Conservation (phyloP, 495 filamentous ascomycete genomes). For the Hypoxylon intermedium region DNA sequence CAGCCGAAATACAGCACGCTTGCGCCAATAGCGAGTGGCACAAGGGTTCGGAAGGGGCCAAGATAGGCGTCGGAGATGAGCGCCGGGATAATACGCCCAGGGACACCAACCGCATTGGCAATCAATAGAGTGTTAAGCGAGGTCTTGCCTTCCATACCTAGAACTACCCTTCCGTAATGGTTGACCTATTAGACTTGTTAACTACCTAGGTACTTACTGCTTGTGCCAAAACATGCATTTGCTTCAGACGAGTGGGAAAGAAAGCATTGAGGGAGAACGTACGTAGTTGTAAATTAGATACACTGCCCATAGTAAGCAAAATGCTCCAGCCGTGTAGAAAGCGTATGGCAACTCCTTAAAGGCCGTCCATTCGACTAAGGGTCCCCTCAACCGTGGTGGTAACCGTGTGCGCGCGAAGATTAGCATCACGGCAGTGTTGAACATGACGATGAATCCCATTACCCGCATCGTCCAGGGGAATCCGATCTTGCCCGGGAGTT, state of each 20-base stretch:
- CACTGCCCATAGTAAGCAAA: conserved; percentile 50
- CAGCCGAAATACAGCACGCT: conserved; percentile 53
- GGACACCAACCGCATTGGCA: conserved; percentile 70
- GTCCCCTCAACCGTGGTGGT: conserved; percentile 21
- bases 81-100: conserved; percentile 68
- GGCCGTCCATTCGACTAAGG: conserved; percentile 34
- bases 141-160: conserved; percentile 48
- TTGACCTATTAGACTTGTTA: conserved; percentile 55
- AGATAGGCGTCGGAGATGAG: conserved; percentile 63
- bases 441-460: conserved; percentile 62
- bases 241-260: neutral
- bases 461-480: conserved; percentile 67
- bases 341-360: conserved; percentile 52
- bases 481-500: conserved; percentile 61
- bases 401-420: conserved; percentile 41
- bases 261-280: neutral
- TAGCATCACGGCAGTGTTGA: conserved; percentile 55
- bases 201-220: conserved; percentile 12
- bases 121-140: conserved; percentile 66
- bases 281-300: conserved; percentile 51
- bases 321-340: conserved; percentile 63
- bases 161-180: conserved; percentile 58
- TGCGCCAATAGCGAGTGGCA: conserved; percentile 53
- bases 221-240: too few species aligned
- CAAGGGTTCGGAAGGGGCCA: conserved; percentile 69